Conservation (phyloP, 73 alveolate species). For the Tetrahymena malaccensis region DNA sequence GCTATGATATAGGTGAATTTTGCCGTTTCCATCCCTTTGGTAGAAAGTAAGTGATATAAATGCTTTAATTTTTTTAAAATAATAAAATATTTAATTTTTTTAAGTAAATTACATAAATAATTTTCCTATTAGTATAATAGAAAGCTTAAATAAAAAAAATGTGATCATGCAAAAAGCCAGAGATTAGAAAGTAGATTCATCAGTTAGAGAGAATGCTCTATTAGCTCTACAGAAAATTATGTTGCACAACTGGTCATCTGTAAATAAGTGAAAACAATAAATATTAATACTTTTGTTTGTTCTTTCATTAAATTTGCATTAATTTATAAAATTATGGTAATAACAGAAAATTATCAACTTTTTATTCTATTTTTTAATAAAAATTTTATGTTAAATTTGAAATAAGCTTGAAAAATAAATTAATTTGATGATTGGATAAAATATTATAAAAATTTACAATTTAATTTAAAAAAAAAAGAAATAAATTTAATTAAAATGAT, state of each 20-base stretch:
- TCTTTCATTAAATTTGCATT: not conserved
- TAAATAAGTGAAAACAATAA: not conserved
- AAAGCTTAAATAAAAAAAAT: constrained; percentile 10
- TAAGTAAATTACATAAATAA: not conserved
- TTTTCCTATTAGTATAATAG: constrained; percentile 3
- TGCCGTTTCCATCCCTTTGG: constrained; percentile 73
- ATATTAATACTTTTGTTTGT: not conserved
- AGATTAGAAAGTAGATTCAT: not conserved
- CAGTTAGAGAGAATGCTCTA: constrained; percentile 35
- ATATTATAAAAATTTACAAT: too few relatives aligned
- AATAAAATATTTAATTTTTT: not conserved
- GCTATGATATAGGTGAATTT: constrained; percentile 92
- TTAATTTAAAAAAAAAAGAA: too few relatives aligned
- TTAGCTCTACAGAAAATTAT: constrained; percentile 23
- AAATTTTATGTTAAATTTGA: too few relatives aligned
- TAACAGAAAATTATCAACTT: too few relatives aligned
- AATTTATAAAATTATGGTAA: too few relatives aligned
- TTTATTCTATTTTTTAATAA: too few relatives aligned
- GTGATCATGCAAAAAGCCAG: constrained; percentile 26
- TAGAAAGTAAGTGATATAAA: constrained; percentile 1
- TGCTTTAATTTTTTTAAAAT: too few relatives aligned
- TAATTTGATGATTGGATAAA: too few relatives aligned
- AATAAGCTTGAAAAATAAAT: too few relatives aligned
- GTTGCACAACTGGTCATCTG: constrained; percentile 38
- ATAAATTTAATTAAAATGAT: too few relatives aligned